Percentiles rank a stretch among this genome's conserved stretches.
Conservation (phyloP, 2,329 filamentous ascomycete species). For the Pseudocercospora pini-densiflorae region DNA sequence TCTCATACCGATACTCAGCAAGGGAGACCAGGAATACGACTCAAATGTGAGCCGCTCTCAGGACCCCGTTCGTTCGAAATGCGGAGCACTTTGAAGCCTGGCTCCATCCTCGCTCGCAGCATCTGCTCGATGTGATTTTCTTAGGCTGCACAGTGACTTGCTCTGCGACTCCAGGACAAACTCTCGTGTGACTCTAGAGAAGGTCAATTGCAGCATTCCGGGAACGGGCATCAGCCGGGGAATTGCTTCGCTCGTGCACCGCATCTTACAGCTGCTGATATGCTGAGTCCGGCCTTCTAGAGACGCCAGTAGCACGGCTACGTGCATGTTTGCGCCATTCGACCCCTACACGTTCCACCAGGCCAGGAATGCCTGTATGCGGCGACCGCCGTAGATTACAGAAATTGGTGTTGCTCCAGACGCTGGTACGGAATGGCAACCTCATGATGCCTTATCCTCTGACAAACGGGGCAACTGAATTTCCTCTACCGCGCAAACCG, state of each 20-base stretch:
- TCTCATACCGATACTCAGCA: background rate
- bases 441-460: background rate
- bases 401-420: conserved; percentile 5
- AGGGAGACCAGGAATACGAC: background rate
- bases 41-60: background rate
- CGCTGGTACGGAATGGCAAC: background rate
- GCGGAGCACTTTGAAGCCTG: background rate
- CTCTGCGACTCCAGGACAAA: background rate
- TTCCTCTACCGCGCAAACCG: conserved; percentile 1
- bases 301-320: conserved; percentile 8
- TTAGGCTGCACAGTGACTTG: too few species aligned
- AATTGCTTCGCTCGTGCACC: conserved; percentile 15
- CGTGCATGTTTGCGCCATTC: conserved; percentile 18
- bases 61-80: background rate
- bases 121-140: background rate
- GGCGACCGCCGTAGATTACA: conserved; percentile 8
- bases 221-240: conserved; percentile 15
- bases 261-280: conserved; percentile 10
- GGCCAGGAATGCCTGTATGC: background rate
- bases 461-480: conserved; percentile 1
- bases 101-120: background rate
- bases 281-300: background rate
- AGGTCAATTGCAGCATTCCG: conserved; percentile 21
- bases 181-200: conserved; percentile 16
- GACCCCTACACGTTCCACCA: background rate